Evolutionary conservation across 352 stramenopile genomes (phyloP).

Genomic region (Globisporangium perplexum): DNA sequence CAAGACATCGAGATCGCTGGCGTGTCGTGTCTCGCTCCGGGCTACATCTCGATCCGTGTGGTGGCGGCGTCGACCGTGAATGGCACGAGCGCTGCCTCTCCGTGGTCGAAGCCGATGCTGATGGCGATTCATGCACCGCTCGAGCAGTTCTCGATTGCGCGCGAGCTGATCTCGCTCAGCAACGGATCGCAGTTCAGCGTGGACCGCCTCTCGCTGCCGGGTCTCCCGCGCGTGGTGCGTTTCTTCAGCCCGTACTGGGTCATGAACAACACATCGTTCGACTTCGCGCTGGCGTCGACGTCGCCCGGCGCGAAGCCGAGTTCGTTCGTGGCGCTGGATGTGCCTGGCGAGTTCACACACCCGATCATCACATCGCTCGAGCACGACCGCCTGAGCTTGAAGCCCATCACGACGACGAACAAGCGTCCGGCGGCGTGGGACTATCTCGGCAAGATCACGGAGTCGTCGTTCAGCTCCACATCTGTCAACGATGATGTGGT

Average conservation of each 20-base stretch:
- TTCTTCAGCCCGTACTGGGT: slow-evolving; percentile 86
- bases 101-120: slow-evolving; percentile 80
- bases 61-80: slow-evolving; percentile 16
- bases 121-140: slow-evolving; percentile 77
- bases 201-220: slow-evolving; percentile 63
- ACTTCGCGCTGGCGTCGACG: slow-evolving; percentile 56
- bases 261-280: slow-evolving; percentile 75
- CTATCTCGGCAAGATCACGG: slow-evolving; percentile 43
- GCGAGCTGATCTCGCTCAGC: slow-evolving; percentile 47
- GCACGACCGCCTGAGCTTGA: slow-evolving; percentile 67
- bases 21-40: slow-evolving; percentile 58
- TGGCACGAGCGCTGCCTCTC: slow-evolving; percentile 15
- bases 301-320: slow-evolving; percentile 42
- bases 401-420: slow-evolving; percentile 40
- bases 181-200: slow-evolving; percentile 59
- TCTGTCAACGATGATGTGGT: slow-evolving; percentile 54
- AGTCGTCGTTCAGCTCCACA: slow-evolving; percentile 38
- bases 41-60: slow-evolving; percentile 68
- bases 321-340: slow-evolving; percentile 35
- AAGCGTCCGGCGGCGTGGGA: slow-evolving; percentile 54
- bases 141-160: slow-evolving; percentile 68
- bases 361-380: slow-evolving; percentile 55
- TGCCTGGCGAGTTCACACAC: slow-evolving; percentile 45
- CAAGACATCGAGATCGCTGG: slow-evolving; percentile 72
- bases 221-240: slow-evolving; percentile 66